Base-by-base conservation (phyloP, 208 protist species). In the Leishmania amazonensis region DNA sequence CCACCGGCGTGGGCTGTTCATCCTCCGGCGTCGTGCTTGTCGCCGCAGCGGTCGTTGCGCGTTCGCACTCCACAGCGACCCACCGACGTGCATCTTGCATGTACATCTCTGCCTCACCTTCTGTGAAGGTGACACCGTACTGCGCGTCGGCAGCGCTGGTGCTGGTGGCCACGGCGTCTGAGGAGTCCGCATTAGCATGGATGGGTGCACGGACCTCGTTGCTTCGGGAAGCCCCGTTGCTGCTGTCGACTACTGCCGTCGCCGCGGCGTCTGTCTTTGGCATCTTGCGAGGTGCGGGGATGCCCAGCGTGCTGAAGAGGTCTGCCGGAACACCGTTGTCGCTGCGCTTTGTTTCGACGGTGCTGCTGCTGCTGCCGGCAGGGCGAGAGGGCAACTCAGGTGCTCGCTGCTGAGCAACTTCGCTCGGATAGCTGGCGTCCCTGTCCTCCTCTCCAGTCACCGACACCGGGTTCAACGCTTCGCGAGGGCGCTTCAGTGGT, bases 11-110 rank as follows among this genome's bases (percentile, higher is more conserved):
- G 24, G 38, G 47, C 21, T 21, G 54, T 21, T 78, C 53, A 6
- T 64, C 19, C 13, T 47, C 71, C 8, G 53, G 47, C 45, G 62
- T 45, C 35, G 3, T 54, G 58, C 40, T n/a, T 35, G 47, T 45
- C 6, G 42, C 78, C 7, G 42, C 42, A 21, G 53, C 78, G 4
- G 72, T 51, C 19, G 40, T 76, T 11, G 15, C 72, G 45, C 40
- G 76, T 57, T 86, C 83, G 58, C 83, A 86, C 58, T 86, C 83
- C 47, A 86, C 78, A 17, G 78, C 74, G 17, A 86, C 79, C 83
- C 62, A 80, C 74, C 75, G 78, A 31, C 78, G 83, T 42, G 83
- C 83, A 35, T 62, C 78, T 3, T 42, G n/a, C 49, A 86, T 38
- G 65, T 76, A 80, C 62, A 51, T 45, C 35, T 70, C 49, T 24